phyloP scores from a whole-genome alignment of 1,284 basidiomycete species.

The Porodaedalea pini region DNA sequence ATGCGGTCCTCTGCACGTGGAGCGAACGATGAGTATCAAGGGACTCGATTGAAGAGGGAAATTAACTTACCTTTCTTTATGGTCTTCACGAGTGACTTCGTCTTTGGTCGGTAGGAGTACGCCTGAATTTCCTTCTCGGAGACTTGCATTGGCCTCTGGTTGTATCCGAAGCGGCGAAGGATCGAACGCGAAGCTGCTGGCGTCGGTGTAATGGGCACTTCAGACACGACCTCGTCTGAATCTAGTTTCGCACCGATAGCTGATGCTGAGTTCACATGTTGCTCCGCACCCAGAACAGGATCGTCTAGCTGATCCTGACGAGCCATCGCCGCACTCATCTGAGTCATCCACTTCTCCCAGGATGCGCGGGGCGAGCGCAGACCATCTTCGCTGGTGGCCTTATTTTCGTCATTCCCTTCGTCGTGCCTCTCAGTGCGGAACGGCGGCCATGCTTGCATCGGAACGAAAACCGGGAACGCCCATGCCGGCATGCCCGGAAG shows the following conservation, averaged over 20 bases:
- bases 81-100: conserved; percentile 44
- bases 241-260: conserved; percentile 14
- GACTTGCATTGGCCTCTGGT: conserved; percentile 37
- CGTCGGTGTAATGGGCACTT: conserved; percentile 18
- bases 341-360: conserved; percentile 72
- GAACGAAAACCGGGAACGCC: conserved; percentile 76
- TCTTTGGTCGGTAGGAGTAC: conserved; percentile 59
- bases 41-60: not conserved
- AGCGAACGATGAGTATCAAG: not conserved
- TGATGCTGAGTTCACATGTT: conserved; percentile 24
- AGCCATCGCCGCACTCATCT: conserved; percentile 42
- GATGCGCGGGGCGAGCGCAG: conserved; percentile 41
- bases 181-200: conserved; percentile 25
- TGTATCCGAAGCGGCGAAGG: conserved; percentile 46
- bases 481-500: conserved; percentile 44
- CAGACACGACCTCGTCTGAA: conserved; percentile 22
- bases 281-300: conserved; percentile 55
- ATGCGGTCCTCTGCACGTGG: conserved; percentile 79
- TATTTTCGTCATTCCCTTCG: conserved; percentile 30
- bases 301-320: conserved; percentile 40
- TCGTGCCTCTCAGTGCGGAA: conserved; percentile 51
- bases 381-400: conserved; percentile 35
- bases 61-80: conserved; percentile 67
- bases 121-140: conserved; percentile 65
- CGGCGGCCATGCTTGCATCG: conserved; percentile 63